Evolutionary conservation across 2,329 filamentous ascomycete species (phyloP).

Genomic region (Colletotrichum sansevieriae): DNA sequence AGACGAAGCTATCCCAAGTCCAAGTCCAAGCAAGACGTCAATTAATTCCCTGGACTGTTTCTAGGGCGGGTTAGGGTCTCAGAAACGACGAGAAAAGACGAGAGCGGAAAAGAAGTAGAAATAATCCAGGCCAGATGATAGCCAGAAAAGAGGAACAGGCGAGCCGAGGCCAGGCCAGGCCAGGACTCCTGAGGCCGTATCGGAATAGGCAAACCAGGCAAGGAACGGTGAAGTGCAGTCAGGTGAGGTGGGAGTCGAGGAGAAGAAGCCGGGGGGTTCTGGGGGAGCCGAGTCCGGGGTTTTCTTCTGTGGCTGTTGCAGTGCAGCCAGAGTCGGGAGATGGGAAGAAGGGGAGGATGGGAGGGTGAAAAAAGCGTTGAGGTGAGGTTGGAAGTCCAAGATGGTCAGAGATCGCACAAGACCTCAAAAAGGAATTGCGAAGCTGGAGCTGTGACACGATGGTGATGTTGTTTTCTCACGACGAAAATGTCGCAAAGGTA

Average conservation of each 20-base stretch:
- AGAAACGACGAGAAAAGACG: not conserved
- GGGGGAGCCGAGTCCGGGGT: not conserved
- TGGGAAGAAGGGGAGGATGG: too few relatives aligned
- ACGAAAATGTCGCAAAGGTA: constrained; percentile 9
- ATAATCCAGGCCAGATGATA: not conserved
- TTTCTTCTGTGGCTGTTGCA: too few relatives aligned
- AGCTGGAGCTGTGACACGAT: constrained; percentile 2
- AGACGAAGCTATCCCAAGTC: not conserved
- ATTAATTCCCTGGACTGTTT: too few relatives aligned
- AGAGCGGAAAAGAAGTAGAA: not conserved
- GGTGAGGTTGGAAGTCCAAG: too few relatives aligned
- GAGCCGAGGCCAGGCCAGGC: not conserved
- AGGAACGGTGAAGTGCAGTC: not conserved
- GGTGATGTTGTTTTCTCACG: not conserved
- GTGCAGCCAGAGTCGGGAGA: too few relatives aligned
- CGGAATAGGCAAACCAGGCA: constrained; percentile 18
- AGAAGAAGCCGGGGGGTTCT: not conserved
- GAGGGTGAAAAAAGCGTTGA: too few relatives aligned
- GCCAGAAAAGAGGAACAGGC: not conserved
- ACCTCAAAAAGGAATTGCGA: not conserved
- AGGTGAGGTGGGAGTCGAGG: not conserved
- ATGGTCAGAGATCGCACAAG: not conserved
- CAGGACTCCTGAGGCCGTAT: constrained; percentile 11
- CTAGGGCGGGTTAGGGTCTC: not conserved
- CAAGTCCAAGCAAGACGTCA: too few relatives aligned